A percentile compares a stretch with the other conserved stretches of the same genome.
These are phyloP conservation scores for Citrus glauca DNA, from an alignment of 345 rosid genomes.

Conservation along the genomic window DNA sequence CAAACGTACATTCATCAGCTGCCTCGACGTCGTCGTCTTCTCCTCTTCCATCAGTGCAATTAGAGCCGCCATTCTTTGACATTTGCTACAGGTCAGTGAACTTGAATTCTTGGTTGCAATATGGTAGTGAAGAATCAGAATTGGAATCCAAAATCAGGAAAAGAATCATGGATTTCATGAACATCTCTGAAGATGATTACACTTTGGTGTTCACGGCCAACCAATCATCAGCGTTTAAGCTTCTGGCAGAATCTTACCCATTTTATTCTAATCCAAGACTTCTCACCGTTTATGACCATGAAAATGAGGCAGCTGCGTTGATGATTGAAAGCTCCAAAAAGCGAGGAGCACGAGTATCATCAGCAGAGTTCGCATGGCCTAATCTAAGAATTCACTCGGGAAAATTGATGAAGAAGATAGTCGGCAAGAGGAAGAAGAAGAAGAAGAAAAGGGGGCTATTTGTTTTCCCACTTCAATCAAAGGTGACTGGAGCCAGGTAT, in stretches of 20 bases:
- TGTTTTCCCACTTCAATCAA: conserved; percentile 80
- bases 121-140: conserved; percentile 40
- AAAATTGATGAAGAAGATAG: conserved; percentile 50
- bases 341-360: conserved; percentile 46
- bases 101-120: conserved; percentile 34
- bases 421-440: conserved; percentile 34
- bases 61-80: conserved; percentile 33
- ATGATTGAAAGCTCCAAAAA: conserved; percentile 59
- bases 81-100: conserved; percentile 45
- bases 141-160: conserved; percentile 42
- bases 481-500: conserved; percentile 65
- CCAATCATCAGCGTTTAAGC: conserved; percentile 71
- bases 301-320: conserved; percentile 57
- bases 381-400: conserved; percentile 37
- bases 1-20: not conserved
- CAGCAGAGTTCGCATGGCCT: conserved; percentile 75
- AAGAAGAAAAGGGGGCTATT: conserved; percentile 54
- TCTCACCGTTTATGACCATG: conserved; percentile 72
- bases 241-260: conserved; percentile 67
- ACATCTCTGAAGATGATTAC: conserved; percentile 70
- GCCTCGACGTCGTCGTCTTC: conserved; percentile 33
- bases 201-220: conserved; percentile 60
- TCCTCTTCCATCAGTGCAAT: conserved; percentile 7
- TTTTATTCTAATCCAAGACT: conserved; percentile 50
- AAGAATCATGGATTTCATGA: conserved; percentile 67